Conservation (phyloP, 2,329 filamentous ascomycete species). For the Colletotrichum tamarilloi region DNA sequence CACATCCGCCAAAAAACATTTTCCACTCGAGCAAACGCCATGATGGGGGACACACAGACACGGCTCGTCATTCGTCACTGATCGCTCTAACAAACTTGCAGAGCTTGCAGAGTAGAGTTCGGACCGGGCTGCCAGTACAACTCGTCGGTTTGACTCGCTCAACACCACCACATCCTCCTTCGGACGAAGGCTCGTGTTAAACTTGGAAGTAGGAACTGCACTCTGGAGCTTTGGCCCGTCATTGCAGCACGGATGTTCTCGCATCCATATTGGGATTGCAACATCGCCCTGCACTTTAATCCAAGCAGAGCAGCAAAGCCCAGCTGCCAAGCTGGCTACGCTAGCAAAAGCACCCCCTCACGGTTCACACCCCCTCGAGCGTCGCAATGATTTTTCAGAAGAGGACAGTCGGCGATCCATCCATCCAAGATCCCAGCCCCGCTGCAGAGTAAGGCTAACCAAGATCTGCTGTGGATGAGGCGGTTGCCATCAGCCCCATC, state of each 20-base stretch:
- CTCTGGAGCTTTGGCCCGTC: constrained; percentile 5
- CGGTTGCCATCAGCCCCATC: constrained; percentile 23
- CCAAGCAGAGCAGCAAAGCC: neutral
- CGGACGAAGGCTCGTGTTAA: neutral
- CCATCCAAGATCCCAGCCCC: constrained; percentile 28
- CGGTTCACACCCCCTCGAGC: neutral
- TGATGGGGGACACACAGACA: neutral
- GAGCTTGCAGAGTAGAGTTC: constrained; percentile 4
- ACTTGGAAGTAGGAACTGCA: neutral
- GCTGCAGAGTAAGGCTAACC: constrained; percentile 17
- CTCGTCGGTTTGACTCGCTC: neutral
- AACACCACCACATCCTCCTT: neutral
- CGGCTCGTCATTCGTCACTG: neutral
- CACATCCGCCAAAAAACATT: neutral
- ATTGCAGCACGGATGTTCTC: constrained; percentile 22
- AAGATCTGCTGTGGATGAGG: constrained; percentile 30
- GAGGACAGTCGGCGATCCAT: constrained; percentile 23
- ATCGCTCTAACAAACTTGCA: neutral
- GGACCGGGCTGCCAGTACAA: neutral
- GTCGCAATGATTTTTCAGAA: neutral
- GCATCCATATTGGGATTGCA: constrained; percentile 8
- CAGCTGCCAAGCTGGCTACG: neutral
- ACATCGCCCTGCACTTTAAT: constrained; percentile 1
- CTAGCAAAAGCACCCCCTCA: neutral
- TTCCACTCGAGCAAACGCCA: neutral